Percentiles rank a stretch among this genome's conserved stretches.
Evolutionary conservation across 768 basidiomycete species (phyloP).

Genomic region (Tephrocybe sp.): DNA sequence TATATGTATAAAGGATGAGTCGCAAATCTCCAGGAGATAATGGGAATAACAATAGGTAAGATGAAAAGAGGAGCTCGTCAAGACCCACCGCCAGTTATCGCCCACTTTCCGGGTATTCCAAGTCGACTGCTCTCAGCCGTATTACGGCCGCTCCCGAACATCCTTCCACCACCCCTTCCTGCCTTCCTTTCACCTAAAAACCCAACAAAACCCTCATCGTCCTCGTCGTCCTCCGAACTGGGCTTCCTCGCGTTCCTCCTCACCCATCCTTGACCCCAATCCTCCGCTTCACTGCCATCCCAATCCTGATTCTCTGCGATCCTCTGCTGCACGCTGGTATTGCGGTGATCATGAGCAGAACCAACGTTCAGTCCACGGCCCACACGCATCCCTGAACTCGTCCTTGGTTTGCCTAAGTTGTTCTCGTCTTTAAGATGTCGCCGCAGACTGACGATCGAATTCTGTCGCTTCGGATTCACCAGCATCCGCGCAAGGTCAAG

Average conservation of each 20-base stretch:
- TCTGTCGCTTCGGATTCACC: constrained; percentile 68
- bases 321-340: constrained; percentile 13
- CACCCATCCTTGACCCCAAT: constrained; percentile 27
- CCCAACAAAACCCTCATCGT: constrained; percentile 26
- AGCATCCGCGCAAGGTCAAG: constrained; percentile 65
- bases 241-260: constrained; percentile 17
- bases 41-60: neutral
- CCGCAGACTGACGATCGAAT: constrained; percentile 69
- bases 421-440: constrained; percentile 44
- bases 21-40: no score
- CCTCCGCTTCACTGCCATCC: constrained; percentile 24
- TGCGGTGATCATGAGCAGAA: constrained; percentile 2
- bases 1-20: no score
- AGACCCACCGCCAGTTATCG: constrained; percentile 11
- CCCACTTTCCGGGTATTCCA: constrained; percentile 20
- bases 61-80: neutral
- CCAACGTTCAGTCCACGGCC: constrained; percentile 16
- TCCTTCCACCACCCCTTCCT: constrained; percentile 6
- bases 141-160: constrained; percentile 24
- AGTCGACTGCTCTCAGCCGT: constrained; percentile 18
- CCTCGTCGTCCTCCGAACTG: constrained; percentile 22
- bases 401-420: constrained; percentile 15
- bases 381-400: constrained; percentile 9
- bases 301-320: constrained; percentile 20
- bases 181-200: constrained; percentile 16